Conservation (phyloP, 371 early-diverging fungal genomes). For the Synchytrium microbalum region DNA sequence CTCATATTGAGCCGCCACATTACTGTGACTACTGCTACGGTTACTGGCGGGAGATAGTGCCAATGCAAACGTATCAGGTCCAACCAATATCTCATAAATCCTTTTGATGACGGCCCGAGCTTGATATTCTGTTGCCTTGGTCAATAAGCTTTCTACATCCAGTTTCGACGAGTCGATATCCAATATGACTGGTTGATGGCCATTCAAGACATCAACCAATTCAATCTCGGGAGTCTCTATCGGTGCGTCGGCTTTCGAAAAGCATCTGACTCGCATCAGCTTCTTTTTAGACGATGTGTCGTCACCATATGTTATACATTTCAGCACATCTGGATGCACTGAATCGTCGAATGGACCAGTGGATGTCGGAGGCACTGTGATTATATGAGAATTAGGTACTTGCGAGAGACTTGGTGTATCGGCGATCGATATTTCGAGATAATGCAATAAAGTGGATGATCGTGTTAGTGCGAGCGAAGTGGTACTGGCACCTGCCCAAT, state of each 20-base stretch:
- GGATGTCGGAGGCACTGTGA: background rate
- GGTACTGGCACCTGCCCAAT: background rate
- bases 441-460: background rate
- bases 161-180: constrained; percentile 11
- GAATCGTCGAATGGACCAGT: background rate
- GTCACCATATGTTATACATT: background rate
- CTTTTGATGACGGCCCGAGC: constrained; percentile 7
- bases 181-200: constrained; percentile 1
- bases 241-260: background rate
- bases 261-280: background rate
- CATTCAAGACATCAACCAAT: background rate
- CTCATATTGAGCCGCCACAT: too few relatives aligned
- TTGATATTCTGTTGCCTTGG: constrained; percentile 8
- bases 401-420: background rate
- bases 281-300: background rate
- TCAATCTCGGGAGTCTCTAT: background rate
- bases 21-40: constrained; percentile 5
- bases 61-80: constrained; percentile 3
- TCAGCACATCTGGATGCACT: background rate
- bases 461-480: background rate
- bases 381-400: background rate
- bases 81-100: constrained; percentile 10
- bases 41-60: constrained; percentile 8
- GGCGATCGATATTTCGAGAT: background rate
- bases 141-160: constrained; percentile 18